A percentile compares a stretch with the other conserved stretches of the same genome.
Evolutionary conservation across 352 stramenopile species (phyloP).

Genomic region (Thalassiosira ordinaria): DNA sequence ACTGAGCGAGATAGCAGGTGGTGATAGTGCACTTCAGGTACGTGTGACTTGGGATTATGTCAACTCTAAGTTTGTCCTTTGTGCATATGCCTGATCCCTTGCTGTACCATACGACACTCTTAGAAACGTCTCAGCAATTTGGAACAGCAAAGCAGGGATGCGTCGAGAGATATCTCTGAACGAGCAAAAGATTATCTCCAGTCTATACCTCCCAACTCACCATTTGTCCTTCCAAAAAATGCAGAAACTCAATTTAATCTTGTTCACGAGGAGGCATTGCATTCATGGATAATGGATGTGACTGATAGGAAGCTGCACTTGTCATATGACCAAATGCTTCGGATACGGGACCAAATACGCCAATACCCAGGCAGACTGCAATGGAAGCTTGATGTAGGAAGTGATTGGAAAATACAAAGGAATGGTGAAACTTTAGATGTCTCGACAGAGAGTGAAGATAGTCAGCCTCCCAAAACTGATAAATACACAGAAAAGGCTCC

Average conservation of each 20-base stretch:
- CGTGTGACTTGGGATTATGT: conserved; percentile 11
- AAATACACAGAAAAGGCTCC: too few relatives aligned
- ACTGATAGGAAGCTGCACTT: conserved; percentile 44
- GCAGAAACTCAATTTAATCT: conserved; percentile 42
- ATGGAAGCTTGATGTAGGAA: conserved; percentile 79
- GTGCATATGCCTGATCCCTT: not conserved
- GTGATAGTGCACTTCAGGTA: conserved; percentile 58
- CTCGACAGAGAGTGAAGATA: conserved; percentile 6
- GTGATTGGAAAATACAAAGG: conserved; percentile 63
- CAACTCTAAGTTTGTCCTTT: not conserved
- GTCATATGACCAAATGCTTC: conserved; percentile 69
- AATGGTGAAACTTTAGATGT: conserved; percentile 64
- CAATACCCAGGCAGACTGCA: conserved; percentile 55
- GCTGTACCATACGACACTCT: conserved; percentile 10
- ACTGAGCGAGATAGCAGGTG: conserved; percentile 72
- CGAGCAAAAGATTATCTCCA: conserved; percentile 61
- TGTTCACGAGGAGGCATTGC: conserved; percentile 72
- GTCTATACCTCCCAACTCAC: conserved; percentile 34
- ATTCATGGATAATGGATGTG: conserved; percentile 59
- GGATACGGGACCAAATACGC: conserved; percentile 68
- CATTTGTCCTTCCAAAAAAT: conserved; percentile 27
- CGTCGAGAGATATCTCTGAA: conserved; percentile 61
- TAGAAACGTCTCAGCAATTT: conserved; percentile 69
- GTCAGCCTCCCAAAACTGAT: too few relatives aligned
- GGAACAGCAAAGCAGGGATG: conserved; percentile 71